Evolutionary conservation across 179 eudicot genomes (phyloP), one percentile per base, ranked within the genome.

Genomic region (Sideroxylon spinosum): DNA sequence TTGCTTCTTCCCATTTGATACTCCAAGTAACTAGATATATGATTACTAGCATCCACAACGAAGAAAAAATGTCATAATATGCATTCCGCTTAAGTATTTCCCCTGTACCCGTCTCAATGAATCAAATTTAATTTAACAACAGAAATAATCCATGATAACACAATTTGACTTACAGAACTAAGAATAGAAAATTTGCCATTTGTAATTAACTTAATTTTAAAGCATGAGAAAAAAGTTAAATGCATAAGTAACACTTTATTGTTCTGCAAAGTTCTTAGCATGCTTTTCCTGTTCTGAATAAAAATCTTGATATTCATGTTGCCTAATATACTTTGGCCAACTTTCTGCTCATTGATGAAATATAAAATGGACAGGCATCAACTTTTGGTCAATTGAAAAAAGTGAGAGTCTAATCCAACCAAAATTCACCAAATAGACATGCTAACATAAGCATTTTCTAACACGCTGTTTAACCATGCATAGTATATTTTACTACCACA

Each of bases 341-440:
- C 19, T 48, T 76, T 63, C 44, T 17, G 59, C 71, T 23, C 3
- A 1, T 49, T 11, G 16, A 25, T 3, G 60, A 26, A 7, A 19
- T 19, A 19, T 2, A 52, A 48, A 25, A 28, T 13, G 44, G 44
- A 37, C 11, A 61, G 20, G 19, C 28, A 44, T 49, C 72, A 28
- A 65, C n/a, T 13, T 11, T 65, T 52, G 28, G 63, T 52, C 60
- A 49, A 62, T 19, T 50, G 72, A n/a, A 55, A 76, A 52, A 65
- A 17, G n/a, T n/a, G 9, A 20, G 37, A 64, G 6, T 22, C 9
- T 13, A 46, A 20, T 26, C 37, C 37, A 44, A n/a, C 9, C 73
- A 69, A 32, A 29, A 67, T 67, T 67, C 71, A 37, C 4, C 22
- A 17, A 5, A 37, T 14, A 5, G 7, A 32, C 14, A 14, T 4